Base-by-base conservation (phyloP, 768 basidiomycete species). In the Russula brevipes region DNA sequence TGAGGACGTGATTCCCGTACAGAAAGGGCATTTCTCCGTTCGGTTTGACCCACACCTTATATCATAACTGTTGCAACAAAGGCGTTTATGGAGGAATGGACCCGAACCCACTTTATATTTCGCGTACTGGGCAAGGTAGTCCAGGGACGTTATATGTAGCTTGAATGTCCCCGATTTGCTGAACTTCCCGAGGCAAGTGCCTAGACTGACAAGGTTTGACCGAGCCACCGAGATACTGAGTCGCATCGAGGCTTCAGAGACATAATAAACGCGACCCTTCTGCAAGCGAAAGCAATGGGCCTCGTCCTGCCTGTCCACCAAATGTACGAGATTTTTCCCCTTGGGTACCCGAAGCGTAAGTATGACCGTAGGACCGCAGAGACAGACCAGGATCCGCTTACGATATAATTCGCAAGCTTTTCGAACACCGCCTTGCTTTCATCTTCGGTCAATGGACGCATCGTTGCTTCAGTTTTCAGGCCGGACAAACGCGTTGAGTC, bases 21-120 rank as follows among this genome's bases (percentile, higher is more conserved):
- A 99, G 78, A 81, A 96, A 99, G 1, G 97, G 97, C 88, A 99
- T 96, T 77, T 99, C 97, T 71, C 97, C 97, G 68, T 98, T 96
- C 31, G 95, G 88, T 75, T 99, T 99, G 73, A 99, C 94, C 97
- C 97, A 99, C 17, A 98, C 84, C 96, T 98, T 63, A 4, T 63
- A 4, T 38, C 12, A 57, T 24, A 10, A 54, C 24, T 12, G 41
- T 31, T 42, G 57, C 8, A 45, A 39, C 8, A 5, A 19, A 10
- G 42, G 61, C 1, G 41, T 12, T 50, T 24, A 5, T 2, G n/a
- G 16, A 39, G 30, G 36, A n/a, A 17, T 17, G 53, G 38, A 14
- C 24, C 11, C 16, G 38, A 19, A 70, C 77, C 58, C 65, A 94
- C 97, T 83, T 99, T 99, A 80, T 94, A 92, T 76, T 96, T 98